Evolutionary conservation across 208 protist genomes (phyloP).

Genomic region (Acanthamoeba culbertsoni): DNA sequence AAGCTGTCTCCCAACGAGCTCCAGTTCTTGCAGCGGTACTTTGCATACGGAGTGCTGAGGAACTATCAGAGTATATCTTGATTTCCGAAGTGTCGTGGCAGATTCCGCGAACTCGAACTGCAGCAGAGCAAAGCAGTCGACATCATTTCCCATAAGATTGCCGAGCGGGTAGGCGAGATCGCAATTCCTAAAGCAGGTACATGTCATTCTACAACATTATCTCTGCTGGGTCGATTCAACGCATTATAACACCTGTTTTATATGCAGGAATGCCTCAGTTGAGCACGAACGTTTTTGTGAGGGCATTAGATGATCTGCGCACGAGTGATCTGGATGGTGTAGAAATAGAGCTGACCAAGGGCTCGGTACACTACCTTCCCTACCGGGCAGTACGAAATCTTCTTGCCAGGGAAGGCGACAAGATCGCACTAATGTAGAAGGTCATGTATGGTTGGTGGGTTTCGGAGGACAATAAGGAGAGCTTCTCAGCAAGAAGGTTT

Average conservation of each 20-base stretch:
- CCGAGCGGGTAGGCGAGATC: background rate
- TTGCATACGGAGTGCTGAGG: background rate
- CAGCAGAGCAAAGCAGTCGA: background rate
- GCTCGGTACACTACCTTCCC: background rate
- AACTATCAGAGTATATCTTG: no score
- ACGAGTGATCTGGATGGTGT: background rate
- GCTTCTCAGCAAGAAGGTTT: no score
- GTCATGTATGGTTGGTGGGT: background rate
- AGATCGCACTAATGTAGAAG: background rate
- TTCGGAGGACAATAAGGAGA: no score
- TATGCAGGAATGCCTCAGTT: constrained; percentile 8
- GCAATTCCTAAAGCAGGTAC: constrained; percentile 1
- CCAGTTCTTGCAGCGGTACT: background rate
- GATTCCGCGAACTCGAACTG: background rate
- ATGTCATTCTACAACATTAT: background rate
- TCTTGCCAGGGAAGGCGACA: background rate
- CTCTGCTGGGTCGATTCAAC: background rate
- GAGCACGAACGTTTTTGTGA: background rate
- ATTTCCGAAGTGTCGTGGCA: no score
- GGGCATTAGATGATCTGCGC: background rate
- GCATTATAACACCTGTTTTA: no score
- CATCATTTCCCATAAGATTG: background rate
- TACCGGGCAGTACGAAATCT: background rate
- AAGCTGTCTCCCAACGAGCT: constrained; percentile 2
- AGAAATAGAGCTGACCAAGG: background rate